Percentiles rank a stretch among this genome's conserved stretches.
Conservation (phyloP, 2,329 filamentous ascomycete genomes). For the Pestalotiopsis sp. region DNA sequence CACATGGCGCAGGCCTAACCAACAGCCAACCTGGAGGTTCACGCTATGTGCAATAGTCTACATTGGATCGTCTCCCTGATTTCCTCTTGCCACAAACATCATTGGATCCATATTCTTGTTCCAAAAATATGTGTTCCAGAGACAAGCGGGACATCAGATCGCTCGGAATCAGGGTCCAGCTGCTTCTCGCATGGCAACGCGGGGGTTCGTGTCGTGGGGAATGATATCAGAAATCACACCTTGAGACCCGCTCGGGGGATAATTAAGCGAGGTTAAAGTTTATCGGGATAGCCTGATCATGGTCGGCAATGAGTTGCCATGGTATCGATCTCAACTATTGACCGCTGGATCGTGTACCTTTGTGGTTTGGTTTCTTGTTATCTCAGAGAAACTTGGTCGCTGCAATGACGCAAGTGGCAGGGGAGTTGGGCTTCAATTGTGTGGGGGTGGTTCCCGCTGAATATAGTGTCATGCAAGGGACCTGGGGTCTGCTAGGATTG, state of each 20-base stretch:
- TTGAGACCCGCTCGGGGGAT: not conserved
- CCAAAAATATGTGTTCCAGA: not conserved
- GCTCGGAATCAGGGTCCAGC: not conserved
- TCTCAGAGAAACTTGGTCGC: not conserved
- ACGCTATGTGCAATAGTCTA: not conserved
- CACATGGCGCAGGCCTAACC: not conserved
- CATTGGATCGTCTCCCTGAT: not conserved
- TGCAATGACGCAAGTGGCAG: not conserved
- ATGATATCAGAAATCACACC: slow-evolving; percentile 9
- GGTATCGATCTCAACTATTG: not conserved
- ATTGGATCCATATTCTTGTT: not conserved
- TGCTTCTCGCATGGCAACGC: not conserved
- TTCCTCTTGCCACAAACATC: not conserved
- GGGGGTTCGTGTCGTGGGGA: not conserved
- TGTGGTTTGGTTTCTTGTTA: not conserved
- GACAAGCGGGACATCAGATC: not conserved
- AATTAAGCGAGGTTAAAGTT: not conserved
- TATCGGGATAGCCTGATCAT: not conserved
- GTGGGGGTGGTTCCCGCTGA: not conserved
- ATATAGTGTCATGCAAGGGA: not conserved
- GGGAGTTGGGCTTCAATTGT: not conserved
- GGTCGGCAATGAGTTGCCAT: not conserved
- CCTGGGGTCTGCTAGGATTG: not conserved
- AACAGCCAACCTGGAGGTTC: not conserved
- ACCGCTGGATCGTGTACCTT: not conserved